Evolutionary conservation across 305 asterid genomes (phyloP), one percentile per base, ranked within the genome.

Genomic region (Stenogyne calaminthoides): DNA sequence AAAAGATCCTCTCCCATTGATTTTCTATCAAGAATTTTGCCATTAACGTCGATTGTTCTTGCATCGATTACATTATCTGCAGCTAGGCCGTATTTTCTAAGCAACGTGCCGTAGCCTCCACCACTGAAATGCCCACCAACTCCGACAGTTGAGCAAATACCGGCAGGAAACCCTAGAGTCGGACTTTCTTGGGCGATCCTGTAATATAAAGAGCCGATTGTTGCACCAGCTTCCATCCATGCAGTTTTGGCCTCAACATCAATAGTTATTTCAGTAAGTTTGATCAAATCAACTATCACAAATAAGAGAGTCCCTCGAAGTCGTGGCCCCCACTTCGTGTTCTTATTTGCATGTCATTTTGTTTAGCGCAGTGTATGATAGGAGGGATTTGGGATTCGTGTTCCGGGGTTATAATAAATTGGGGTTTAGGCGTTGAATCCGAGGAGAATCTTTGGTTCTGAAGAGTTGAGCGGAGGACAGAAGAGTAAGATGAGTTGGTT

Each of bases 351-450:
- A 58, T 1, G 19, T 29, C 10, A 20, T 12, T 25, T 29, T 4
- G 9, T 12, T 58, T 58, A 10, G 42, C n/a, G 64, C 64, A 58
- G 37, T 12, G 40, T 25, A 58, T 58, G 64, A 58, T 25, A 0
- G 64, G 40, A 11, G 42, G 64, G 64, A 58, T 58, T 58, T 58
- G 42, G 42, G 64, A 58, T 58, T 58, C 64, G 9, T 58, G 18
- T 0, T 12, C 4, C 0, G 64, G 42, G 0, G 64, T 58, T 6
- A 58, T 6, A 14, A 58, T 58, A 11, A 58, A 29, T 27, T 27
- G 4, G 5, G 64, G 64, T 58, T 58, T 58, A 29, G 64, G 64
- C 2, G 40, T 27, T 2, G 40, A 6, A 1, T 6, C 9, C 2
- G 64, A 27, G 9, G 19, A 0, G 18, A 58, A 58, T 25, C 64